Evolutionary conservation across 495 filamentous ascomycete species (phyloP), one percentile per base, ranked within the genome.

Genomic region (Chaetomium tenue): DNA sequence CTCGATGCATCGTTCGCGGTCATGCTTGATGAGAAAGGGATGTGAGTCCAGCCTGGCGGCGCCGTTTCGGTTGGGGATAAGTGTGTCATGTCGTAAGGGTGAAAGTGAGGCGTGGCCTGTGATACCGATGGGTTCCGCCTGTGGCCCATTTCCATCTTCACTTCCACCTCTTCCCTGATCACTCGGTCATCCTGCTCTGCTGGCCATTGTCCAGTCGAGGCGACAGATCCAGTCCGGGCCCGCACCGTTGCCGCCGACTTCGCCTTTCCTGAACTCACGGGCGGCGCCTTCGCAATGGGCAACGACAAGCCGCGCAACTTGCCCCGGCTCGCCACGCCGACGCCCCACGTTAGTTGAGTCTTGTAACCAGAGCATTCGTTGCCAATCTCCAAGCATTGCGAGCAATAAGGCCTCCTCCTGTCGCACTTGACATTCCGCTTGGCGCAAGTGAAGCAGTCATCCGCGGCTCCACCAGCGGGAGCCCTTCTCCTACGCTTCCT

Each of bases 331-430:
- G 94, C 94, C 66, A 98, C 94, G 26, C 94, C 94, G 42, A 98
- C 89, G 15, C 93, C 94, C 94, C 94, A 98, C 42, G 94, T 98
- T 79, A 98, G 84, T 54, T 92, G 91, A 23, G 94, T 98, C 78
- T 95, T 94, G 81, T 98, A 98, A 65, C 94, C 94, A 50, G 91
- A 92, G 80, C 94, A 98, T 74, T 96, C 92, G 72, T 91, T 93
- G 61, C 92, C 91, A 63, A 88, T 79, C 61, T 97, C 92, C 56
- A 98, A 84, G 77, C 94, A 98, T 74, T 91, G 93, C 52, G 91
- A 92, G 75, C 94, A 98, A 75, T 97, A 98, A 16, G 94, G 94
- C 67, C 94, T 85, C 73, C 91, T 86, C 58, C 94, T 87, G 77
- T 98, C 94, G 79, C 94, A 98, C 74, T 90, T 89, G 58, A 86